phyloP scores from a whole-genome alignment of 2,329 filamentous ascomycete species.

The Venturia pyrina region DNA sequence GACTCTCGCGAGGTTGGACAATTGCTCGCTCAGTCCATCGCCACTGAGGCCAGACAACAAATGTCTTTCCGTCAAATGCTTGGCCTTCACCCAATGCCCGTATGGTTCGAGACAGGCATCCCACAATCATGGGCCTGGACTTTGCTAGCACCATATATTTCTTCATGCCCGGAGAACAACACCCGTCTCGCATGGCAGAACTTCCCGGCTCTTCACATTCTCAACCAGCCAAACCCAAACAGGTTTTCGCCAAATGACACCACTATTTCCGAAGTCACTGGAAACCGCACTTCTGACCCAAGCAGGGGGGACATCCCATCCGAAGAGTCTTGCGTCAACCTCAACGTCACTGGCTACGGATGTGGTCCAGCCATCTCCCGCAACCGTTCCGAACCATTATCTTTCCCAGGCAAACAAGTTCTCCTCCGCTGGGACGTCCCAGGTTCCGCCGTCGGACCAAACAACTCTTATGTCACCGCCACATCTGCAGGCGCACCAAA shows the following conservation, averaged over 20 bases:
- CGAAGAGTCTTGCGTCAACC: slow-evolving; percentile 47
- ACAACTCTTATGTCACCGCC: slow-evolving; percentile 69
- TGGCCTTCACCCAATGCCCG: slow-evolving; percentile 70
- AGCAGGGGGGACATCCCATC: slow-evolving; percentile 36
- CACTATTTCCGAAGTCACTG: slow-evolving; percentile 53
- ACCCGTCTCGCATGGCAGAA: slow-evolving; percentile 78
- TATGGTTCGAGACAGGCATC: slow-evolving; percentile 71
- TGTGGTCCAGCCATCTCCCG: slow-evolving; percentile 56
- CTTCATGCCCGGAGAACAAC: slow-evolving; percentile 60
- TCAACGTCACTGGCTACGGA: slow-evolving; percentile 42
- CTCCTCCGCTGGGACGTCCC: slow-evolving; percentile 64
- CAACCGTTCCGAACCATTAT: slow-evolving; percentile 62
- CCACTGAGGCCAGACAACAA: slow-evolving; percentile 72
- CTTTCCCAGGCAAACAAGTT: slow-evolving; percentile 63
- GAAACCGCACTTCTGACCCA: slow-evolving; percentile 47
- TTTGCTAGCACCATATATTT: slow-evolving; percentile 70
- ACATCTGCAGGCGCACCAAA: slow-evolving; percentile 46
- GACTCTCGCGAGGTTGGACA: slow-evolving; percentile 65
- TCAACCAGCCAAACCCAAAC: slow-evolving; percentile 69
- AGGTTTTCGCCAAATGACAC: slow-evolving; percentile 54
- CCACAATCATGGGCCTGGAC: slow-evolving; percentile 83
- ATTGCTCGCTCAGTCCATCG: slow-evolving; percentile 65
- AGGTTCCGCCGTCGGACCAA: slow-evolving; percentile 61
- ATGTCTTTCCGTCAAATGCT: slow-evolving; percentile 76
- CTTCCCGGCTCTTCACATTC: slow-evolving; percentile 60